Evolutionary conservation across 2,329 filamentous ascomycete species (phyloP), one percentile per base, ranked within the genome.

Genomic region (Dothideomycetidae sp.): DNA sequence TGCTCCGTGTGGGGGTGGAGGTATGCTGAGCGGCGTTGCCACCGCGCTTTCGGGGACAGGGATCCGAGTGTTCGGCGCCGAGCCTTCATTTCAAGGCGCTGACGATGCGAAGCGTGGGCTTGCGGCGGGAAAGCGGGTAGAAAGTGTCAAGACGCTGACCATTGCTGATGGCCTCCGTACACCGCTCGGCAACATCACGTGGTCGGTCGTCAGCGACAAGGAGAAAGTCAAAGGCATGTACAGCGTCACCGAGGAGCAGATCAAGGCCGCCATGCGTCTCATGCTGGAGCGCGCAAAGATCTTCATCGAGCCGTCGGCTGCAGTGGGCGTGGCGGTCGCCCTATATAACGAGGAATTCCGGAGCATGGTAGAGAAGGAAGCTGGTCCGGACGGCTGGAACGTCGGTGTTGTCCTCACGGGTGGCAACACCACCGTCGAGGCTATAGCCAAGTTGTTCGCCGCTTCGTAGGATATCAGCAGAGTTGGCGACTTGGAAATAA

Each of bases 111-210:
- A 75, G 42, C 65, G 82, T 2, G 83, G 83, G 0, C 68, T 88
- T 19, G 70, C 70, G 36, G 54, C 67, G 0, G 77, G 79, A 0
- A 47, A 61, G 47, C 68, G 85, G 10, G 68, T 96, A 28, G 63
- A 71, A 45, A 56, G 54, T 0, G 86, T 94, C 13, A 74, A 71
- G 48, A 75, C 78, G 1, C 65, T 88, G 11, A 94, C 88, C 0
- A 77, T 96, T 23, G 88, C 85, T 0, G 88, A 96, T 58, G 88
- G 88, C 0, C 61, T 96, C 53, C 68, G 88, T 16, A 93, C 86
- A 12, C 84, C 83, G 0, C 70, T 94, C 0, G 86, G 86, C 0
- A 54, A 63, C 32, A 63, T 77, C 39, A 84, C 84, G 1, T 96
- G 84, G 83, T 58, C 53, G 5, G 65, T 94, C 28, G 80, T 94